Conservation (phyloP, 306 rosid species). For the Rosa rugosa region DNA sequence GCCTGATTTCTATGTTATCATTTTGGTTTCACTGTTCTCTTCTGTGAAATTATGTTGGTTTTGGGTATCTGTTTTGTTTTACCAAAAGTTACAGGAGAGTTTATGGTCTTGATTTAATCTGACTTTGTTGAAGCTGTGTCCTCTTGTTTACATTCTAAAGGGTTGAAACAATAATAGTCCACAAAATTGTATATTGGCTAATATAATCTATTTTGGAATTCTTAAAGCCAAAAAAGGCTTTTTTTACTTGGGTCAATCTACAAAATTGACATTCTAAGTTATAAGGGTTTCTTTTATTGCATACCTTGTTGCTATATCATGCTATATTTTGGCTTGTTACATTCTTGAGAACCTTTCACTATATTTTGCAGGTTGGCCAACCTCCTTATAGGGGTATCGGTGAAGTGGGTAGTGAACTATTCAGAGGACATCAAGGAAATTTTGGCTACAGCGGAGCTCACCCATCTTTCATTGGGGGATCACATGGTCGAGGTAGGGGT, state of each 20-base stretch:
- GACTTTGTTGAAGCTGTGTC: conserved; percentile 2
- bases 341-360: not conserved
- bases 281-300: not conserved
- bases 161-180: not conserved
- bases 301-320: not conserved
- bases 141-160: not conserved
- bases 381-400: not conserved
- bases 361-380: conserved; percentile 8
- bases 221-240: not conserved
- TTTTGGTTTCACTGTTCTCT: not conserved
- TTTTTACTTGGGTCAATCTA: not conserved
- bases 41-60: not conserved
- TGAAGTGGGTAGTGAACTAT: not conserved
- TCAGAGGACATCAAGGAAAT: conserved; percentile 9
- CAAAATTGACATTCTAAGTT: not conserved
- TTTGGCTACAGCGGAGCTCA: conserved; percentile 7
- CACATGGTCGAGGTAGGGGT: not conserved
- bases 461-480: conserved; percentile 1
- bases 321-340: not conserved
- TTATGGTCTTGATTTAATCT: not conserved
- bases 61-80: not conserved
- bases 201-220: not conserved
- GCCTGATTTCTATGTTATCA: not conserved
- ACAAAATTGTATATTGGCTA: not conserved
- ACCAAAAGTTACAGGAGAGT: not conserved